phyloP scores from a whole-genome alignment of 495 filamentous ascomycete species.

The Penicillium flavigenum region DNA sequence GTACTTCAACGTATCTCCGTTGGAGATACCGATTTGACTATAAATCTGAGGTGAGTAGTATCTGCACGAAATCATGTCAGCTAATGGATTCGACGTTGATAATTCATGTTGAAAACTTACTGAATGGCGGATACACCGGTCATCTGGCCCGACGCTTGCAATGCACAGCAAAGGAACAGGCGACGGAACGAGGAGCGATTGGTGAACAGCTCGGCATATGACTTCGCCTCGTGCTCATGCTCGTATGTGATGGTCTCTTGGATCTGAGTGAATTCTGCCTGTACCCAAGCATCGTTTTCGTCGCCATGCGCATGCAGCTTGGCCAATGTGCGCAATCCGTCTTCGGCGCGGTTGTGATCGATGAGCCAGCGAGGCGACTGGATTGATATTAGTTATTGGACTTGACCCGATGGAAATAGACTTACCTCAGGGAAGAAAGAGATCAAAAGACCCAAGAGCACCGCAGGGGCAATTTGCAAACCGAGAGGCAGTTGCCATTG shows the following conservation, averaged over 20 bases:
- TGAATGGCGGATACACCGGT: slow-evolving; percentile 73
- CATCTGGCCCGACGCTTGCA: slow-evolving; percentile 72
- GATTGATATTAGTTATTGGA: slow-evolving; percentile 5
- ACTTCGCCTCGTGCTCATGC: slow-evolving; percentile 66
- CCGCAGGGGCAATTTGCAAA: slow-evolving; percentile 44
- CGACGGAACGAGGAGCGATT: slow-evolving; percentile 65
- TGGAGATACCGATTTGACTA: slow-evolving; percentile 63
- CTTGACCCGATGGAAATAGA: no score
- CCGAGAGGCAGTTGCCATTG: slow-evolving; percentile 47
- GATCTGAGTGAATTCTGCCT: slow-evolving; percentile 44
- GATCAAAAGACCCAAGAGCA: slow-evolving; percentile 42
- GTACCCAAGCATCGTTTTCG: slow-evolving; percentile 44
- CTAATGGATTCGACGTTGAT: background rate
- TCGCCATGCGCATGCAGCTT: slow-evolving; percentile 51
- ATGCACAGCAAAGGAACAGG: slow-evolving; percentile 62
- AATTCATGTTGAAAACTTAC: slow-evolving; percentile 20
- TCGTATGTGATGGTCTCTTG: slow-evolving; percentile 43
- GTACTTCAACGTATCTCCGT: slow-evolving; percentile 65
- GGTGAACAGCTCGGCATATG: slow-evolving; percentile 64
- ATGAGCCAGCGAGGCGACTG: slow-evolving; percentile 60
- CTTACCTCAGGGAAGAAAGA: slow-evolving; percentile 51
- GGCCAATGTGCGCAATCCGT: slow-evolving; percentile 51
- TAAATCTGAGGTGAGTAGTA: slow-evolving; percentile 70
- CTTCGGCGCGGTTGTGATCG: slow-evolving; percentile 44
- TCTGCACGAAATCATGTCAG: slow-evolving; percentile 20